These are phyloP conservation scores for Syzygium jambos DNA, from an alignment of 345 rosid species.

Conservation along the genomic window DNA sequence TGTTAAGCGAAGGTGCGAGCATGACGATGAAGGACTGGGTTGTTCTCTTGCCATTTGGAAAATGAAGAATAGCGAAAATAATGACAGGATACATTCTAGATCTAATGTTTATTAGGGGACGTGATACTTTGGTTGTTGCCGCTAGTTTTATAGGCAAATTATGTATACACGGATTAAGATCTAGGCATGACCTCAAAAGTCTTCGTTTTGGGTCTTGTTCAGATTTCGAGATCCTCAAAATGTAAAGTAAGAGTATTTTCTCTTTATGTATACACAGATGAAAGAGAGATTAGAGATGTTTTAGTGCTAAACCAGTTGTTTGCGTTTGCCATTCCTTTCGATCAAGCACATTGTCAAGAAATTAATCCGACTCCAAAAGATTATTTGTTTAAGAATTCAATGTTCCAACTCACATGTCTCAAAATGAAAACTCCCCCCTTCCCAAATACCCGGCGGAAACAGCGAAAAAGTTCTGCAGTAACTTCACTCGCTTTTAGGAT, in stretches of 20 bases:
- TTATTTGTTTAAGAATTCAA: neutral
- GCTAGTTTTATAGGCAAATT: no score
- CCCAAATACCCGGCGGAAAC: neutral
- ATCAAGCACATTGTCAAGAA: neutral
- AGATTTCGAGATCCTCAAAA: no score
- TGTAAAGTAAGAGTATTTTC: no score
- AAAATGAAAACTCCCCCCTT: neutral
- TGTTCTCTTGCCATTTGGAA: no score
- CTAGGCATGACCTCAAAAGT: no score
- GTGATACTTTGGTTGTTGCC: no score
- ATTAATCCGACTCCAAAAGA: neutral
- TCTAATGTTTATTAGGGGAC: no score
- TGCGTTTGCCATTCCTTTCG: neutral
- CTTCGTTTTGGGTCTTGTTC: no score
- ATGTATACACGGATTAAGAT: no score
- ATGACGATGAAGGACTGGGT: neutral
- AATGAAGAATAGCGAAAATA: no score
- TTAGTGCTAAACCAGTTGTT: neutral
- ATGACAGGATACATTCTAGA: no score
- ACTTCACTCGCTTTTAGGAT: neutral
- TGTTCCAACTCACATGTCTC: neutral
- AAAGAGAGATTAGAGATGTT: neutral
- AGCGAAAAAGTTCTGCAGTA: neutral
- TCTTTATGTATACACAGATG: neutral
- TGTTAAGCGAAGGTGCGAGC: neutral